Base-by-base conservation (phyloP, 2,329 filamentous ascomycete genomes). In the Ophiobolus disseminans region DNA sequence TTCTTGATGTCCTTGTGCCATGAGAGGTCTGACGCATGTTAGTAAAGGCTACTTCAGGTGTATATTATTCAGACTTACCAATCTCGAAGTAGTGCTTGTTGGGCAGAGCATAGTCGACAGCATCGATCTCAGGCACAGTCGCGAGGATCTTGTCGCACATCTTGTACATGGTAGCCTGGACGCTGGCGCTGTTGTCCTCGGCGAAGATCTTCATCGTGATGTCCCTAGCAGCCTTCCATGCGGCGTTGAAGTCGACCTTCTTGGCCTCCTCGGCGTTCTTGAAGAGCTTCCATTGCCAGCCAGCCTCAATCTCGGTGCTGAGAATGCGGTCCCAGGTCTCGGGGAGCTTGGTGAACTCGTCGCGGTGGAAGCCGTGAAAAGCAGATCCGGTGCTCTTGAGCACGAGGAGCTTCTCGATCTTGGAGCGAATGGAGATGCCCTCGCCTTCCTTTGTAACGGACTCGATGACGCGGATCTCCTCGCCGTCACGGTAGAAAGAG, bases 81-180 rank as follows among this genome's bases (percentile, higher is more conserved):
- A 97, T 87, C 76, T 97, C 93, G 70, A 97, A 97, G 78, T 97
- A 97, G 77, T 99, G 94, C 80, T 97, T 97, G 81, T 99, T 99
- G 9, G 94, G 94, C 66, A 99, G 81, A 7, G 87, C 81, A 72
- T 97, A 97, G 63, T 88, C 84, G 32, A 94, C 90, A 17, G 82
- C 80, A 35, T 87, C 83, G 17, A 91, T 83, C 56, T 86, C 80
- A 11, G 91, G 88, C 19, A 86, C 89, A 17, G 81, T 84, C 7
- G 83, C 87, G 43, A 99, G 80, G 60, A 99, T 96, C 73, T 87
- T 80, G 73, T 93, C 88, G 64, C 84, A 86, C 93, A 99, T 99
- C 80, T 97, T 95, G 80, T 97, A 99, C 94, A 99, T 97, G 53
- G 93, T 97, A 65, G 87, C 87, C 78, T 99, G 94, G 19, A 99